phyloP scores from a whole-genome alignment of 2,329 filamentous ascomycete species.

The Nemania diffusa region DNA sequence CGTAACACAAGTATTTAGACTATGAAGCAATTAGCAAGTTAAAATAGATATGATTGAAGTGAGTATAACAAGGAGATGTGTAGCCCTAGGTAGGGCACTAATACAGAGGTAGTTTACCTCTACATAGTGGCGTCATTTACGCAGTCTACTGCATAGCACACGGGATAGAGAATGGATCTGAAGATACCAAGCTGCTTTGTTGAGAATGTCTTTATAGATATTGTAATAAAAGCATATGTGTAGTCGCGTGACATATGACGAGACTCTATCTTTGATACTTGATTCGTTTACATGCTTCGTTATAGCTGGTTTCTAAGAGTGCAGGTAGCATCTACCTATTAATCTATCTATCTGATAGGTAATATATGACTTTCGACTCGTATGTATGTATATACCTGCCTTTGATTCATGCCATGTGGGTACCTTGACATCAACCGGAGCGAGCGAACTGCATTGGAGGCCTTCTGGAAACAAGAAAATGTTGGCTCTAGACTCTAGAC shows the following conservation, averaged over 20 bases:
- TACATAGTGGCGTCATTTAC: no score
- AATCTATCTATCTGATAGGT: no score
- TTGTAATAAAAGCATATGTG: neutral
- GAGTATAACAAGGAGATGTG: no score
- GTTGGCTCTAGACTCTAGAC: neutral
- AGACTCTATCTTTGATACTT: neutral
- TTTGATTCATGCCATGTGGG: slow-evolving; percentile 9
- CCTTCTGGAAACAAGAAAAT: neutral
- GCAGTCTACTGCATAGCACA: neutral
- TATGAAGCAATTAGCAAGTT: no score
- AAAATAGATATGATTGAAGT: no score
- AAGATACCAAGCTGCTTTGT: no score
- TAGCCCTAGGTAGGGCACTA: no score
- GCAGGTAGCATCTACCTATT: no score
- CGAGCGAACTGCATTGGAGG: slow-evolving; percentile 15
- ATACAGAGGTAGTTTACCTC: no score
- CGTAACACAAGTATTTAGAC: no score
- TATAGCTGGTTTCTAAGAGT: neutral
- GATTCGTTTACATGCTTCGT: neutral
- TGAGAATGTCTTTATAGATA: neutral
- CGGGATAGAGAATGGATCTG: neutral
- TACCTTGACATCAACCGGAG: neutral
- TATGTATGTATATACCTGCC: neutral
- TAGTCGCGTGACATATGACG: neutral
- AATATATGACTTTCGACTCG: neutral